Evolutionary conservation across 441 rosid genomes (phyloP).

Genomic region (Brassica hybrid): DNA sequence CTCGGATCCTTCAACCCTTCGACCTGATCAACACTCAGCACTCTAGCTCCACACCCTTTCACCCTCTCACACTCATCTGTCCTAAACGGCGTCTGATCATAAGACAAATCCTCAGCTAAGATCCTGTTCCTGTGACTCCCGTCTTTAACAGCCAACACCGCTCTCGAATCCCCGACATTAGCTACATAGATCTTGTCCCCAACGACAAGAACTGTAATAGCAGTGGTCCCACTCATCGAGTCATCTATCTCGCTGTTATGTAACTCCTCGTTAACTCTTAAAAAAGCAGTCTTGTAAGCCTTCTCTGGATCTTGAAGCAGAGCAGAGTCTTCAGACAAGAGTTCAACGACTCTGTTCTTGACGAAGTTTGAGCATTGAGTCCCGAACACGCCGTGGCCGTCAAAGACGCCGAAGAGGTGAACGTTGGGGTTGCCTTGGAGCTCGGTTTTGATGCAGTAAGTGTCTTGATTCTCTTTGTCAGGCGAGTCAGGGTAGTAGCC

Average conservation of each 20-base stretch:
- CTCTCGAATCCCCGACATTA: constrained; percentile 56
- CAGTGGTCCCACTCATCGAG: constrained; percentile 92
- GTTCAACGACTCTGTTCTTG: constrained; percentile 69
- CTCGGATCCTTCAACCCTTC: constrained; percentile 87
- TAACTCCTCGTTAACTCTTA: constrained; percentile 64
- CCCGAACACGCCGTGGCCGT: constrained; percentile 89
- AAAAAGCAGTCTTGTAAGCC: constrained; percentile 73
- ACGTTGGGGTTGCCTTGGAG: constrained; percentile 86
- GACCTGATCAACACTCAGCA: constrained; percentile 86
- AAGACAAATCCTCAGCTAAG: constrained; percentile 76
- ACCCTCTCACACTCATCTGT: constrained; percentile 92
- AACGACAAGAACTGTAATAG: constrained; percentile 84
- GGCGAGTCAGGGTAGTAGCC: constrained; percentile 88
- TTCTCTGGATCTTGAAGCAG: constrained; percentile 75
- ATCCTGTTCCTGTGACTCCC: constrained; percentile 65
- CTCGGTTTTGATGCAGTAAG: constrained; percentile 75
- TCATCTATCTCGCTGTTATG: constrained; percentile 82
- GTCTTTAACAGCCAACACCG: constrained; percentile 74
- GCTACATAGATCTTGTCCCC: constrained; percentile 73
- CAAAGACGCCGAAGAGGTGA: constrained; percentile 95
- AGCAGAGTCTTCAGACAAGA: constrained; percentile 59
- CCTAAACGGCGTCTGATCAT: constrained; percentile 95
- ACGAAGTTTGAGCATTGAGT: constrained; percentile 82
- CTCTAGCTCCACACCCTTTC: constrained; percentile 89
- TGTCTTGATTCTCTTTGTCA: constrained; percentile 85